Conservation (phyloP, 2,329 filamentous ascomycete species). For the Didymella exigua region DNA sequence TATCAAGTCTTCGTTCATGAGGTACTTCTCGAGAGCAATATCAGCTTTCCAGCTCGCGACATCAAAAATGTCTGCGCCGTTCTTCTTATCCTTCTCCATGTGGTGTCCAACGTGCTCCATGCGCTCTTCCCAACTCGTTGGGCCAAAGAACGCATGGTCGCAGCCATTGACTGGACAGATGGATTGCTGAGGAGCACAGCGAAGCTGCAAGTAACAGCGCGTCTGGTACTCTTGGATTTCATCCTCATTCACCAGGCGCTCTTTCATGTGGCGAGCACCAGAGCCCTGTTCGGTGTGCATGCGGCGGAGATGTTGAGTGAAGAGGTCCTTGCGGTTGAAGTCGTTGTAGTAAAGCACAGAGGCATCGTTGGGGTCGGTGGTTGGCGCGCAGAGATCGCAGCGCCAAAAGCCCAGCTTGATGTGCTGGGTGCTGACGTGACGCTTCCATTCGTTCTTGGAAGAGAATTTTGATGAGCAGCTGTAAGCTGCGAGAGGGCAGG, state of each 20-base stretch:
- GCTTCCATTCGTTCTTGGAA: conserved; percentile 94
- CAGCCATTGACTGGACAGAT: conserved; percentile 67
- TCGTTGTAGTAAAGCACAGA: conserved; percentile 56
- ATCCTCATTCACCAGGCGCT: conserved; percentile 53
- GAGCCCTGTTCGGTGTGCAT: conserved; percentile 70
- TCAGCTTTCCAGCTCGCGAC: conserved; percentile 36
- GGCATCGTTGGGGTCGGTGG: conserved; percentile 40
- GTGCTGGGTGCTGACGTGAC: conserved; percentile 82
- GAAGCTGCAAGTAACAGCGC: conserved; percentile 65
- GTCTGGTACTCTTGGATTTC: conserved; percentile 62
- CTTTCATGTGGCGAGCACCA: conserved; percentile 52
- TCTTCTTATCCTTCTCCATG: conserved; percentile 63
- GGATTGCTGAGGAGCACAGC: conserved; percentile 66
- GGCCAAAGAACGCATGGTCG: conserved; percentile 64
- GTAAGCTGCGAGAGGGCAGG: conserved; percentile 79
- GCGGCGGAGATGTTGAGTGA: conserved; percentile 83
- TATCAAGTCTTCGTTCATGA: conserved; percentile 49
- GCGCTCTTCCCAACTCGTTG: conserved; percentile 74
- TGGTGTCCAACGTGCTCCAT: conserved; percentile 90
- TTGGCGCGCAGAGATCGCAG: conserved; percentile 67
- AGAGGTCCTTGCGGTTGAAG: conserved; percentile 93
- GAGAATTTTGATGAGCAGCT: conserved; percentile 75
- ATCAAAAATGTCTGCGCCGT: conserved; percentile 22
- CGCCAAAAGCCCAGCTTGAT: conserved; percentile 75
- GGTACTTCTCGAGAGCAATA: conserved; percentile 45